Base-by-base conservation (phyloP, 2,329 filamentous ascomycete species). In the Emydomyces testavorans region DNA sequence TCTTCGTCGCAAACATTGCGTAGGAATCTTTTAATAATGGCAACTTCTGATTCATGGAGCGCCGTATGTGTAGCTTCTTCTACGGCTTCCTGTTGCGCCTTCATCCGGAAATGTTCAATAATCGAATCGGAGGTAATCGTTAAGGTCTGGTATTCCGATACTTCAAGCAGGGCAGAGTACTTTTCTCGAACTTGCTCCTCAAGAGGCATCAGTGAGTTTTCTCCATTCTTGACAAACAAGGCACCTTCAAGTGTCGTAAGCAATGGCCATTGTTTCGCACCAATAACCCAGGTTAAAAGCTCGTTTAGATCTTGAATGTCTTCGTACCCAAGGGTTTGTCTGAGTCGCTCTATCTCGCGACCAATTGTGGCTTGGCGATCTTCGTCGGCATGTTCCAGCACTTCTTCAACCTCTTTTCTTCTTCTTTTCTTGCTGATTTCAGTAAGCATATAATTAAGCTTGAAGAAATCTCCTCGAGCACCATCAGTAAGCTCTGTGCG, bases 301-400 rank as follows among this genome's bases (percentile, higher is more conserved):
- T 58, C 56, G 31, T 60, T 60, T 5, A 61, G 57, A 26, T 61
- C 58, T n/a, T 51, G 50, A 20, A 60, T 53, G 42, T 61, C 58
- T 41, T 59, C 58, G 2, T 49, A 11, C 13, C 52, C 51, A n/a
- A 54, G 53, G 3, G 46, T 53, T 4, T 53, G 45, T 32, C 60
- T 60, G 8, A 60, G 50, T 8, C 48, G 53, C 10, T 57, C 50
- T 28, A 60, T 56, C 21, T 60, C 59, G 11, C 50, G 50, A 4
- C 38, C 47, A 15, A 61, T 59, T 20, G 60, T 58, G 24, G 59
- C 53, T 6, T 54, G 52, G 1, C 56, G 50, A 15, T 57, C 54
- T 36, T 53, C 55, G 1, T 53, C 54, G 6, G 58, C 55, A 16
- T 58, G 53, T 8, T 57, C 55, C 16, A 61, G 49, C 1, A 53